Conservation (phyloP, 1,284 basidiomycete genomes). For the Boletus smithii region DNA sequence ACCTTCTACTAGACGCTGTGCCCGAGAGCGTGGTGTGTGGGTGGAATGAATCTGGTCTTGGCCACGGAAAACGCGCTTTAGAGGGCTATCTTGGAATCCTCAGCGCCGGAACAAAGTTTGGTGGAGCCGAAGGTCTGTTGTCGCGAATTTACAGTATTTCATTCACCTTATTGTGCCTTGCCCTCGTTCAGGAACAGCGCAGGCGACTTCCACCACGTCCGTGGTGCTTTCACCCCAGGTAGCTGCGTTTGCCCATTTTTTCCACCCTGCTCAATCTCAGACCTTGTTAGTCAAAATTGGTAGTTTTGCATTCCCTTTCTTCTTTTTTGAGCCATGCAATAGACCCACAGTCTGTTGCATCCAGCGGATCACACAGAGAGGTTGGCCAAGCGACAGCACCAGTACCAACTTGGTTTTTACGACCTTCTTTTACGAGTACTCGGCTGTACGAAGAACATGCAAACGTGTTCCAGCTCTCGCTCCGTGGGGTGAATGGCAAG, state of each 20-base stretch:
- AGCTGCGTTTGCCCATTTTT: slow-evolving; percentile 24
- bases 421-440: slow-evolving; percentile 45
- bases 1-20: slow-evolving; percentile 72
- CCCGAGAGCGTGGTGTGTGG: slow-evolving; percentile 67
- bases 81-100: slow-evolving; percentile 76
- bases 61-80: slow-evolving; percentile 61
- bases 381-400: slow-evolving; percentile 13
- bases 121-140: slow-evolving; percentile 50
- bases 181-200: slow-evolving; percentile 41
- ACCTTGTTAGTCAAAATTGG: slow-evolving; percentile 54
- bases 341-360: slow-evolving; percentile 16
- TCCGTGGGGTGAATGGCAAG: slow-evolving; percentile 21
- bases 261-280: slow-evolving; percentile 5
- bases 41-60: slow-evolving; percentile 53
- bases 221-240: slow-evolving; percentile 65
- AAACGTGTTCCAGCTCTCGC: slow-evolving; percentile 31
- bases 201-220: slow-evolving; percentile 60
- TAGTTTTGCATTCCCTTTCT: slow-evolving; percentile 58
- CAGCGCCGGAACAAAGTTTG: slow-evolving; percentile 60
- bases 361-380: slow-evolving; percentile 11
- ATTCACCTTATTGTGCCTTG: no score
- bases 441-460: slow-evolving; percentile 51
- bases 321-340: slow-evolving; percentile 52
- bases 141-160: neutral
- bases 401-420: slow-evolving; percentile 50